Evolutionary conservation across 345 rosid species (phyloP), one percentile per base, ranked within the genome.

Genomic region (Linum lewisii): DNA sequence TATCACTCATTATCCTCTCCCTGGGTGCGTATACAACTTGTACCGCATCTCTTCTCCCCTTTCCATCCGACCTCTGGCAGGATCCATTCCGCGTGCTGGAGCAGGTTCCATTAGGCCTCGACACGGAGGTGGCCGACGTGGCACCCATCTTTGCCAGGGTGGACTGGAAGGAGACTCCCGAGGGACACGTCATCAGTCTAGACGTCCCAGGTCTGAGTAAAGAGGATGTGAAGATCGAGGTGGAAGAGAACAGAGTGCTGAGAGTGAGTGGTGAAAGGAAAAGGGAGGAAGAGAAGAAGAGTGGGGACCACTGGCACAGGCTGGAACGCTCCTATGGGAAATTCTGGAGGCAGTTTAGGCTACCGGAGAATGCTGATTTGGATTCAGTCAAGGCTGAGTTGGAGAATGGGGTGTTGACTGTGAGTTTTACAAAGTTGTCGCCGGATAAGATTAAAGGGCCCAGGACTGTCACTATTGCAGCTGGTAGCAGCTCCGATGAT

Each of bases 101-200:
- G 55, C 82, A 85, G 29, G 72, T 77, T 24, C 95, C 97, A 9
- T 62, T 81, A 6, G 83, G 71, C 21, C 51, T 78, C 0, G 84
- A 83, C 37, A 74, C 74, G 24, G 92, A 77, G 3, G 3, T 26
- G 32, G 32, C 32, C 8, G 79, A 76, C 19, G n/a, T 72, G 72
- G 74, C 73, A 10, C 66, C 72, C 3, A 72, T 82, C 1, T 85
- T 80, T 0, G 80, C 85, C 0, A 78, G 81, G 61, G 98, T 85
- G 6, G 95, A 90, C 79, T 85, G 97, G 97, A 87, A 87, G 59
- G 97, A 90, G 67, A 90, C 93, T 1, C 76, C 80, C 1, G 82
- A 80, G n/a, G 75, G 81, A 21, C 95, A 90, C 36, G 63, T 73
- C 24, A 81, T 90, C 13, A 73, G 34, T 77, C 66, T 90, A 9